Base-by-base conservation (phyloP, 192 early-diverging fungal species). In the Coemansia umbellata region DNA sequence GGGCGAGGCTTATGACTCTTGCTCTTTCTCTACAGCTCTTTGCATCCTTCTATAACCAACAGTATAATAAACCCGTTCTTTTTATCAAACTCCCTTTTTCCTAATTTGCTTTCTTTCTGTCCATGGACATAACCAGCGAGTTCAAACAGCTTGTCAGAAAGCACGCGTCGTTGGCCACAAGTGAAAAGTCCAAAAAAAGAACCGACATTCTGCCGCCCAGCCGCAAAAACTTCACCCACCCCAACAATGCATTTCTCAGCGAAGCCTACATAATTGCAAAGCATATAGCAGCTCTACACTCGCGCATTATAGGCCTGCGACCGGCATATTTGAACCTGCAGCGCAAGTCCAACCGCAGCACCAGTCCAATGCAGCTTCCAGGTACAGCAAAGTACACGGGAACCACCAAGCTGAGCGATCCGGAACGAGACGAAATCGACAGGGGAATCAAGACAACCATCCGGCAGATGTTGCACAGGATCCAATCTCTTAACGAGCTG, bases 361-460 rank as follows among this genome's bases (percentile, higher is more conserved):
- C 32, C 50, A 62, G 43, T 19, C 11, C 43, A 10, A 45, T 45
- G 43, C 22, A 26, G 24, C 43, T 45, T 7, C 18, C 60, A 21
- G 41, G 43, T 37, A 17, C 27, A 31, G 42, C 44, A 8, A 18
- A 49, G 10, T 31, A 47, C 6, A 33, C 47, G 3, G 54, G 53
- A 8, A 27, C 50, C 3, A 50, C 50, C 17, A 62, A 53, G 47
- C 70, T 87, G 21, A 82, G 78, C 15, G 83, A 87, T 47, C 76
- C 71, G 17, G 80, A 87, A 50, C 74, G 85, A 10, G 85, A 87
- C 37, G 83, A 87, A 41, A 85, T 87, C 45, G 85, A 87, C 60
- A 70, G 81, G 23, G 75, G 84, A 15, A 76, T 83, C 13, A 84
- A 83, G 48, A 55, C 74, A 1, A 73, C 81, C 4, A 80, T 87